Evolutionary conservation across 2,329 filamentous ascomycete genomes (phyloP).

Genomic region (Geosmithia flava): DNA sequence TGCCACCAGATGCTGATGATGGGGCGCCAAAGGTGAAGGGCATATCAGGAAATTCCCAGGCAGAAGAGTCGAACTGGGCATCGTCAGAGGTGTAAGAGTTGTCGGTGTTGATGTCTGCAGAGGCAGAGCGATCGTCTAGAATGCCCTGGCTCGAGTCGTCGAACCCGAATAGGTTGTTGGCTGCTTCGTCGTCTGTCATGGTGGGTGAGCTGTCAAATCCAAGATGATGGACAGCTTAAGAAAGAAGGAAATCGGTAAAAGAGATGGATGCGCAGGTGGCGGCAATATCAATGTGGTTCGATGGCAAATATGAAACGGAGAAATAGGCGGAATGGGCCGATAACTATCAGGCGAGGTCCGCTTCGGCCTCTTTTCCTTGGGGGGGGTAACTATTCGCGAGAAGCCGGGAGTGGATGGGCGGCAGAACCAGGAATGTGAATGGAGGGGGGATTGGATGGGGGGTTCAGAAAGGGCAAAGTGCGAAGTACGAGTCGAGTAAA

Average conservation of each 20-base stretch:
- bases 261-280: not conserved
- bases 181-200: conserved; percentile 24
- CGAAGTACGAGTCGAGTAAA: too few relatives aligned
- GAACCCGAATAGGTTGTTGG: conserved; percentile 29
- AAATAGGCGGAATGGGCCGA: conserved; percentile 1
- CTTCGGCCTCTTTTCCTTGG: too few relatives aligned
- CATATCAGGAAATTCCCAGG: conserved; percentile 35
- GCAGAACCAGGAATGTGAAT: too few relatives aligned
- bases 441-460: too few relatives aligned
- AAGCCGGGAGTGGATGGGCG: too few relatives aligned
- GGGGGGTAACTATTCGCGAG: too few relatives aligned
- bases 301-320: not conserved
- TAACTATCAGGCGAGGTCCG: conserved; percentile 1
- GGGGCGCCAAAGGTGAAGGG: conserved; percentile 31
- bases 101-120: conserved; percentile 8
- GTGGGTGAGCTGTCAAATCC: not conserved
- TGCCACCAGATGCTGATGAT: conserved; percentile 18
- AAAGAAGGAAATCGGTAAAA: not conserved
- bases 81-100: conserved; percentile 11
- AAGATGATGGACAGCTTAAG: not conserved
- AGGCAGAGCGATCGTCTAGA: conserved; percentile 18
- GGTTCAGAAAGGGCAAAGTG: too few relatives aligned
- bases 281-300: not conserved
- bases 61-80: conserved; percentile 22
- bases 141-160: conserved; percentile 27